Percentiles rank a stretch among this genome's conserved stretches.
These are phyloP conservation scores for Pseudogymnoascus pannorum DNA, from an alignment of 2,329 filamentous ascomycete species.

Conservation along the genomic window DNA sequence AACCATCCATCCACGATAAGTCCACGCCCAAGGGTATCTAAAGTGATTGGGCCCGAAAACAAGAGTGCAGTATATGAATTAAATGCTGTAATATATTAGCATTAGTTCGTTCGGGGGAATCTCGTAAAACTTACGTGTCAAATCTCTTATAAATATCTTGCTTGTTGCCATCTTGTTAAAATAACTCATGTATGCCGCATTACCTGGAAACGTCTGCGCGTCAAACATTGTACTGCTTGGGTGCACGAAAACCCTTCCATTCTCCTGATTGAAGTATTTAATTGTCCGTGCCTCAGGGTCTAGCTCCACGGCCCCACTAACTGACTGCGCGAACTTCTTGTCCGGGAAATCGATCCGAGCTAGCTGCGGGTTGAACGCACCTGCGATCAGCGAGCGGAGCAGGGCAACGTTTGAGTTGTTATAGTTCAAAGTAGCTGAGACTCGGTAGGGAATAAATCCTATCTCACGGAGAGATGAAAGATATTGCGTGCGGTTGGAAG, in stretches of 20 bases:
- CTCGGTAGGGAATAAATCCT: conserved; percentile 56
- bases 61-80: conserved; percentile 83
- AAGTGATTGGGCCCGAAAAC: conserved; percentile 75
- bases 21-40: conserved; percentile 82
- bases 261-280: conserved; percentile 84
- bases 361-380: conserved; percentile 64
- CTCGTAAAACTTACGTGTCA: conserved; percentile 62
- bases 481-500: conserved; percentile 79
- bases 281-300: conserved; percentile 90
- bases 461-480: conserved; percentile 78
- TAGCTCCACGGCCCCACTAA: conserved; percentile 83
- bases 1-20: conserved; percentile 91
- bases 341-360: conserved; percentile 89
- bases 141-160: conserved; percentile 85
- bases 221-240: conserved; percentile 82
- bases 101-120: not conserved
- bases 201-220: conserved; percentile 67
- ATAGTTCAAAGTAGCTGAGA: conserved; percentile 37
- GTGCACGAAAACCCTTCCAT: conserved; percentile 85
- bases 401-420: conserved; percentile 36
- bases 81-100: conserved; percentile 49
- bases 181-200: conserved; percentile 75
- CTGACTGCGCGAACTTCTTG: conserved; percentile 84
- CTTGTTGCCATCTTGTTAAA: conserved; percentile 87
- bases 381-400: conserved; percentile 35